Base-by-base conservation (phyloP, 2,329 filamentous ascomycete species). In the Ophidiomyces ophidiicola region DNA sequence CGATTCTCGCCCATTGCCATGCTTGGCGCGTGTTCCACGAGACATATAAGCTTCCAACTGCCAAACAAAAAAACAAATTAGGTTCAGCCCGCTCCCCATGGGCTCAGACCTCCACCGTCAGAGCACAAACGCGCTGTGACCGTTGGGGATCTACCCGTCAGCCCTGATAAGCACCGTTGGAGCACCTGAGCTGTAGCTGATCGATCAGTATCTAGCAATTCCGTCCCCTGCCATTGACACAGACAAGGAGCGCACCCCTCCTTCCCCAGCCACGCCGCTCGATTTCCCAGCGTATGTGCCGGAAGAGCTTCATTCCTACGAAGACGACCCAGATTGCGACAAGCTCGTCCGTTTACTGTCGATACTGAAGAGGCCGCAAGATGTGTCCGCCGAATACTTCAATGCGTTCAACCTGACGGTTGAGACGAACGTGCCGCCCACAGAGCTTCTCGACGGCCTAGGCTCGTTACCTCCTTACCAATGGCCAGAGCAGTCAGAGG, bases 241-340 rank as follows among this genome's bases (percentile, higher is more conserved):
- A 15, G 55, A 62, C 30, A 60, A 58, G 46, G 63, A 66, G 49
- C 64, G 70, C 44, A 50, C 55, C 30, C 67, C 70, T 26, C 71
- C 71, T 32, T 53, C 67, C 23, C 54, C 54, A 42, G 64, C 71
- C 23, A 69, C 64, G 18, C 63, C 64, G 14, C 58, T 73, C 32
- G 68, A 68, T 38, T 74, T 75, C 47, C 71, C 71, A 21, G 51
- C 52, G 38, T 65, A 69, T 44, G 48, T 53, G 19, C 61, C 65
- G 23, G 58, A 61, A 45, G 53, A 49, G 47, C 53, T 50, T n/a
- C 34, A 50, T 24, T 43, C 50, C 6, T 39, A 58, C 43, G 62
- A 62, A 50, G 53, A 53, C 7, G 49, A 57, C 30, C 50, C 53
- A 6, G 54, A 57, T 45, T 48, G 65, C 50, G 47, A 52, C 30